Evolutionary conservation across 2,329 filamentous ascomycete species (phyloP).

Genomic region (Apiospora phragmitis): DNA sequence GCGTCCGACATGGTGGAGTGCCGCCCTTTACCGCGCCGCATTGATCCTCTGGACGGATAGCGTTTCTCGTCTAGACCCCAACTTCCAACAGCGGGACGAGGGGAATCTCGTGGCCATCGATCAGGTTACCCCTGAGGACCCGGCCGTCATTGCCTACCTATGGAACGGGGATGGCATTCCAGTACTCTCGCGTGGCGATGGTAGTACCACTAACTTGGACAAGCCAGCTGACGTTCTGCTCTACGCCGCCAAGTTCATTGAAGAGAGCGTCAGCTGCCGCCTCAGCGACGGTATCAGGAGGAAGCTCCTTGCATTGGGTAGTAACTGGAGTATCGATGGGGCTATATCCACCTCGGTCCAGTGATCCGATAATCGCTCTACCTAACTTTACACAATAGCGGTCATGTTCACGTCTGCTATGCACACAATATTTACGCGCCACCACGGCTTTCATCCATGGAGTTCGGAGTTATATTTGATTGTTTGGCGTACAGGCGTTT

Average conservation of each 20-base stretch:
- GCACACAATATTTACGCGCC: background rate
- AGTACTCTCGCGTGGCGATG: slow-evolving; percentile 36
- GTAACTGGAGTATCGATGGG: slow-evolving; percentile 39
- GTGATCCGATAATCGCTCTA: background rate
- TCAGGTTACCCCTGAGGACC: slow-evolving; percentile 40
- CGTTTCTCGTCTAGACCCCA: slow-evolving; percentile 49
- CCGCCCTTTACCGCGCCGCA: slow-evolving; percentile 66
- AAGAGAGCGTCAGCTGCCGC: slow-evolving; percentile 41
- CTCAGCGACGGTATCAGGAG: slow-evolving; percentile 46
- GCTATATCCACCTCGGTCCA: slow-evolving; percentile 9
- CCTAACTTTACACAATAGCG: background rate
- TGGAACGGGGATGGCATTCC: slow-evolving; percentile 40
- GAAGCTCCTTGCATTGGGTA: slow-evolving; percentile 40
- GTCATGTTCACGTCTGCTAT: background rate
- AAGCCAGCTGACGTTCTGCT: slow-evolving; percentile 39
- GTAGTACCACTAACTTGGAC: slow-evolving; percentile 36
- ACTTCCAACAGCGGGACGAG: slow-evolving; percentile 32
- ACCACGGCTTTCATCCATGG: background rate
- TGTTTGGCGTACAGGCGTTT: background rate
- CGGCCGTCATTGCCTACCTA: slow-evolving; percentile 36
- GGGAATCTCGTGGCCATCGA: slow-evolving; percentile 37
- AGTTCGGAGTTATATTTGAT: background rate
- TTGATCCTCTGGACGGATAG: slow-evolving; percentile 65
- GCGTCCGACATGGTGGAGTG: slow-evolving; percentile 71
- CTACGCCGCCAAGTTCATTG: slow-evolving; percentile 41